Conservation (phyloP, 2,329 filamentous ascomycete species). For the Fusarium albosuccineum region DNA sequence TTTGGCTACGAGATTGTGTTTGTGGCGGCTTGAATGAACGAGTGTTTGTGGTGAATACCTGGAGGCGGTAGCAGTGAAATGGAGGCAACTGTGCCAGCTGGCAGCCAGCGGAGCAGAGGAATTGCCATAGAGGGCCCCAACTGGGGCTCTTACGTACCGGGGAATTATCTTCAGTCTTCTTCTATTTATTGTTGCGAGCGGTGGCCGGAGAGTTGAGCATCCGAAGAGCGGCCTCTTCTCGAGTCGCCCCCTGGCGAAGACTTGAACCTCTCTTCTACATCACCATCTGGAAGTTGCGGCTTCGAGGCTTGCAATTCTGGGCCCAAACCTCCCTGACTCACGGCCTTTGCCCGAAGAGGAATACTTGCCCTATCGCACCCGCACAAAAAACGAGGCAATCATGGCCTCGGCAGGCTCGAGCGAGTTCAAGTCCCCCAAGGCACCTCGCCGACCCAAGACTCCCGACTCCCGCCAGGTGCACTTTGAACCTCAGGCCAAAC, state of each 20-base stretch:
- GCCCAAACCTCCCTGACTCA: slow-evolving; percentile 25
- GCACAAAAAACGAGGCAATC: slow-evolving; percentile 8
- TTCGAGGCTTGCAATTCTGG: slow-evolving; percentile 4
- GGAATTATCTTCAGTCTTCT: no score
- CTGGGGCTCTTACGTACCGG: not conserved
- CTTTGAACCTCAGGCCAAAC: slow-evolving; percentile 40
- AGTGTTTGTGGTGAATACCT: not conserved
- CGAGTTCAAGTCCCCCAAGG: slow-evolving; percentile 49
- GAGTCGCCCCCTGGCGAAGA: not conserved
- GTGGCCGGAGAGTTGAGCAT: not conserved
- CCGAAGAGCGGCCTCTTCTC: slow-evolving; percentile 2
- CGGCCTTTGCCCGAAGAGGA: not conserved
- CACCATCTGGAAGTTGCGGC: not conserved
- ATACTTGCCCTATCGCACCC: not conserved
- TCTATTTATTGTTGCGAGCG: not conserved
- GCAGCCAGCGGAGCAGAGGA: slow-evolving; percentile 5
- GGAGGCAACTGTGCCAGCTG: slow-evolving; percentile 22
- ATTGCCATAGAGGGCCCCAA: not conserved
- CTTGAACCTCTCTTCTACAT: not conserved
- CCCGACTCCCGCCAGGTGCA: slow-evolving; percentile 50
- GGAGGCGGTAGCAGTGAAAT: not conserved
- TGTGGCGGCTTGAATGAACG: not conserved
- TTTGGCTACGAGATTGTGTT: not conserved
- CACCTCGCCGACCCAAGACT: slow-evolving; percentile 45
- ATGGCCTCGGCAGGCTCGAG: slow-evolving; percentile 48